Percentiles rank a stretch among this genome's conserved stretches.
Evolutionary conservation across 768 basidiomycete species (phyloP).

Genomic region (Kwoniella bestiolae): DNA sequence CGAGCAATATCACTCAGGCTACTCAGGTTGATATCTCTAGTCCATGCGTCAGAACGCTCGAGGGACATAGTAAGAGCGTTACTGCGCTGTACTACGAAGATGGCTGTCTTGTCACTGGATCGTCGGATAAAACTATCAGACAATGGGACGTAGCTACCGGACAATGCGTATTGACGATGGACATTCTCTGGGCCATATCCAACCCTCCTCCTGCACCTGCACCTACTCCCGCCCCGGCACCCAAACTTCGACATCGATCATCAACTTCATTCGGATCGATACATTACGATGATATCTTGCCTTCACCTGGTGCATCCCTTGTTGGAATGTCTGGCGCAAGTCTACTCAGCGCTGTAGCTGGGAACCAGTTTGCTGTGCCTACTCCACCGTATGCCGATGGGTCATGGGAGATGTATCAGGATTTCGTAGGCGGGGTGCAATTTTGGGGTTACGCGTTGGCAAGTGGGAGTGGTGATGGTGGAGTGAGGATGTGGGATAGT

Average conservation of each 20-base stretch:
- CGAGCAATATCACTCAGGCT: conserved; percentile 31
- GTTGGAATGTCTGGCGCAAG: conserved; percentile 51
- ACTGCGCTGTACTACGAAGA: conserved; percentile 95
- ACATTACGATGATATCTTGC: conserved; percentile 53
- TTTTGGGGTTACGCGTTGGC: conserved; percentile 99
- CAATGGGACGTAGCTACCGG: conserved; percentile 98
- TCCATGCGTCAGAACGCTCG: conserved; percentile 73
- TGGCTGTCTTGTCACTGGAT: conserved; percentile 91
- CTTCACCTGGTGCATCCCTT: conserved; percentile 41
- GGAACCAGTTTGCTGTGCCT: conserved; percentile 72
- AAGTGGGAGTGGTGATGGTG: conserved; percentile 95
- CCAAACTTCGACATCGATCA: conserved; percentile 42
- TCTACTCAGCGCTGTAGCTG: conserved; percentile 63
- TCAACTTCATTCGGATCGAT: conserved; percentile 51
- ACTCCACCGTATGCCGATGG: conserved; percentile 88
- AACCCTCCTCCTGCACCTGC: conserved; percentile 66
- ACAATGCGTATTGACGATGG: conserved; percentile 99
- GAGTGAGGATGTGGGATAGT: conserved; percentile 99
- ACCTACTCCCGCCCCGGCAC: conserved; percentile 25
- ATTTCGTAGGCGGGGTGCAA: conserved; percentile 96
- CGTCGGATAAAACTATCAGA: conserved; percentile 95
- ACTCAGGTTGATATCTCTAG: conserved; percentile 40
- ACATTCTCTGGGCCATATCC: conserved; percentile 98
- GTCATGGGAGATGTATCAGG: conserved; percentile 91
- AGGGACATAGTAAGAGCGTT: conserved; percentile 91